These are phyloP conservation scores for Juglanconis sp. DNA, from an alignment of 2,329 filamentous ascomycete genomes.

Conservation along the genomic window DNA sequence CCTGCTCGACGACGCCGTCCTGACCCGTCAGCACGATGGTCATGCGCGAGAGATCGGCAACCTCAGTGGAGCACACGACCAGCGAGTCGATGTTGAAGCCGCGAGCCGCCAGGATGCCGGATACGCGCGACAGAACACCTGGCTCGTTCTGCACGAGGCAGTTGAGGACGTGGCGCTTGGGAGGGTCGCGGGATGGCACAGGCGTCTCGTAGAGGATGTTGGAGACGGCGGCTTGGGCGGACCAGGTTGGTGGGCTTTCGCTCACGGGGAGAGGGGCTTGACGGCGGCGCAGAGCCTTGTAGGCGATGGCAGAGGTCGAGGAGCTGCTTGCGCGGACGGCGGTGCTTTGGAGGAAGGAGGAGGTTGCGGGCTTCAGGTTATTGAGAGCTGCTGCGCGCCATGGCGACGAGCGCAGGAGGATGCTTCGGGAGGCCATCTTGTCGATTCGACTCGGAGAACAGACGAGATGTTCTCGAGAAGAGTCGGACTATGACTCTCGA, in stretches of 20 bases:
- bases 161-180: slow-evolving; percentile 95
- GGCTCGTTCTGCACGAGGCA: slow-evolving; percentile 99
- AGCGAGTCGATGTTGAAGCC: slow-evolving; percentile 99
- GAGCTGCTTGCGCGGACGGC: slow-evolving; percentile 47
- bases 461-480: slow-evolving; percentile 7
- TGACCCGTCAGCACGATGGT: slow-evolving; percentile 96
- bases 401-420: slow-evolving; percentile 16
- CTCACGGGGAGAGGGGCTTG: slow-evolving; percentile 80
- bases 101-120: slow-evolving; percentile 89
- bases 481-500: slow-evolving; percentile 12
- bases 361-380: slow-evolving; percentile 24
- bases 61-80: slow-evolving; percentile 96
- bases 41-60: slow-evolving; percentile 95
- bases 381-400: slow-evolving; percentile 23
- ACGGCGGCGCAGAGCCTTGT: slow-evolving; percentile 93
- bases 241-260: slow-evolving; percentile 73
- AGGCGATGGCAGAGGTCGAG: slow-evolving; percentile 90
- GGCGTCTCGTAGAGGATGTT: slow-evolving; percentile 99
- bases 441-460: slow-evolving; percentile 14
- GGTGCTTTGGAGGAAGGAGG: slow-evolving; percentile 20
- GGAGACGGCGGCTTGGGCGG: slow-evolving; percentile 90
- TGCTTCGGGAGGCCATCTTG: slow-evolving; percentile 18
- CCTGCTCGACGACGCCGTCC: slow-evolving; percentile 96
- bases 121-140: slow-evolving; percentile 92
- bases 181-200: slow-evolving; percentile 73